Evolutionary conservation across 2,329 filamentous ascomycete species (phyloP), one percentile per base, ranked within the genome.

Genomic region (Colletotrichum salicis): DNA sequence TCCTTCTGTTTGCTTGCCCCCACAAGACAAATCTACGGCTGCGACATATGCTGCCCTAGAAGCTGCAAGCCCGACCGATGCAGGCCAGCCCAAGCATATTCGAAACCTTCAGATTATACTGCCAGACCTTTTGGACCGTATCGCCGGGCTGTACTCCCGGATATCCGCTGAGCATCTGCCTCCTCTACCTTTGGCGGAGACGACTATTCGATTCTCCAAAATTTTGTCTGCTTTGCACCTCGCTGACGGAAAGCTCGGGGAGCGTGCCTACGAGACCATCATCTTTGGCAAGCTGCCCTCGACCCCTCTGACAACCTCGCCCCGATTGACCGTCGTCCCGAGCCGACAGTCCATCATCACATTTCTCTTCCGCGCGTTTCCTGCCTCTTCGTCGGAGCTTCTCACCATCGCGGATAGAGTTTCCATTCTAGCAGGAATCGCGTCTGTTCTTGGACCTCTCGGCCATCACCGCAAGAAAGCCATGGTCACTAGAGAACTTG

Each of bases 391-490:
- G 7, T 87, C 91, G 0, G 92, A 93, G 74, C 79, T 89, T 33
- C 84, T 97, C 64, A 92, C 92, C 3, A 89, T 92, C 4, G 90
- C 91, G 11, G 95, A 97, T 80, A 88, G 93, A 27, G 90, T 94
- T 12, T 90, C 93, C 11, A 92, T 98, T 45, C 85, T 98, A 19
- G 92, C 94, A 75, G 96, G 95, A 13, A 94, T 98, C 75, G 92
- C 94, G 8, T 91, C 93, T n/a, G 90, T 97, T n/a, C 85, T 98
- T 11, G 93, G 94, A 0, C 86, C 90, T 6, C 82, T 99, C 8
- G 94, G 94, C 1, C 89, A 96, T 72, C 90, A 95, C 71, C 89
- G 96, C 69, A 98, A 98, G 83, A 97, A 97, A 81, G 95, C 94
- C 5, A 93, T 98, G 83, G 90, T 98, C 0, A 88, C 97, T 76